Base-by-base conservation (phyloP, 2,329 filamentous ascomycete genomes). In the Reticulascus tulasneorum region DNA sequence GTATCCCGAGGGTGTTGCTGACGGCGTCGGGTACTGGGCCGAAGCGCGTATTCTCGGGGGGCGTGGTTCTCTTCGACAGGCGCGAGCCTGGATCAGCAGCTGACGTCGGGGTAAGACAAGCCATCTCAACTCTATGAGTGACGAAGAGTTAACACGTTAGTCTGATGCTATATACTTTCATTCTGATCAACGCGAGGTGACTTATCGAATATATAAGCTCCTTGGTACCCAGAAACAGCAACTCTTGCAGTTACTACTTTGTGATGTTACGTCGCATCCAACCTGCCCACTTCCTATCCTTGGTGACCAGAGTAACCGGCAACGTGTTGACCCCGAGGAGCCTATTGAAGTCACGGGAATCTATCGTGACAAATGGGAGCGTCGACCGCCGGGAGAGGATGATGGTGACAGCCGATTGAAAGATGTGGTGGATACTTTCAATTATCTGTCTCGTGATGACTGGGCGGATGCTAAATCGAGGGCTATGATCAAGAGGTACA, bases 21-120 rank as follows among this genome's bases (percentile, higher is more conserved):
- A 50, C 19, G 11, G 40, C 21, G 40, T 44, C 2, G 54, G 51
- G 4, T 56, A 48, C 40, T 55, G 53, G 54, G 51, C 52, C 7
- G 54, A 55, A 26, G 33, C 36, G 13, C 47, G 47, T 16, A 53
- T 55, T 23, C 38, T 56, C 11, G 53, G 54, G 10, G 54, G 54
- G n/a, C n/a, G 54, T 58, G 2, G 41, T 49, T 0, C 26, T 56
- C 5, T 58, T 58, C 26, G 50, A 56, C 28, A 38, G 54, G 19
- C 36, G 33, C n/a, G n/a, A n/a, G n/a, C n/a, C n/a, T n/a, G n/a
- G n/a, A n/a, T n/a, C n/a, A n/a, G n/a, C 22, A 11, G 32, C 28
- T 31, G 32, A 43, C 23, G 29, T 53, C 13, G n/a, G n/a, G n/a
- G n/a, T n/a, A n/a, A n/a, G n/a, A n/a, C n/a, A n/a, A n/a, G n/a